Evolutionary conservation across 1,284 basidiomycete genomes (phyloP).

Genomic region (Melanopsichium pennsylvanicum): DNA sequence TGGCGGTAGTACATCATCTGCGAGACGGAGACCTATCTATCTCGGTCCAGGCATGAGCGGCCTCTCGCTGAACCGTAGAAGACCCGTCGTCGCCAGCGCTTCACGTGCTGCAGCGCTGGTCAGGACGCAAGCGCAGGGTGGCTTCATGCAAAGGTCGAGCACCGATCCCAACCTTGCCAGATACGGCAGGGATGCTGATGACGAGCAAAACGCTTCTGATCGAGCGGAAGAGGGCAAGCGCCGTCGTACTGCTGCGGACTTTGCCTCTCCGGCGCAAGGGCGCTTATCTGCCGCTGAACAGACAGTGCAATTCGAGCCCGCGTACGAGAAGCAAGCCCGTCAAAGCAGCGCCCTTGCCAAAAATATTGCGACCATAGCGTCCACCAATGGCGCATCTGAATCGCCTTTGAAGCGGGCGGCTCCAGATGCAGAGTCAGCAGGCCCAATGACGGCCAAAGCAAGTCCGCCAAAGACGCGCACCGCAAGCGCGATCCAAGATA

Average conservation of each 20-base stretch:
- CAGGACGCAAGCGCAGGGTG: slow-evolving; percentile 4
- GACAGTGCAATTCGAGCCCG: slow-evolving; percentile 28
- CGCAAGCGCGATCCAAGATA: slow-evolving; percentile 49
- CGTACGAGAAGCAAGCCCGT: slow-evolving; percentile 22
- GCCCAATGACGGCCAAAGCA: neutral
- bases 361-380: slow-evolving; percentile 10
- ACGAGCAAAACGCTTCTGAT: slow-evolving; percentile 9
- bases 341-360: slow-evolving; percentile 41
- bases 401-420: slow-evolving; percentile 34
- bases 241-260: slow-evolving; percentile 19
- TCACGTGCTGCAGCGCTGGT: slow-evolving; percentile 20
- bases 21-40: slow-evolving; percentile 37
- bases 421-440: slow-evolving; percentile 17
- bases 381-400: neutral
- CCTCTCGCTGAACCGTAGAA: slow-evolving; percentile 32
- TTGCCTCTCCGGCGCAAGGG: neutral
- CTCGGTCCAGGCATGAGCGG: slow-evolving; percentile 47
- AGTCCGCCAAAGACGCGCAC: slow-evolving; percentile 40
- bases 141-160: slow-evolving; percentile 27
- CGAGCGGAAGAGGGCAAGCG: slow-evolving; percentile 39
- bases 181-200: slow-evolving; percentile 9
- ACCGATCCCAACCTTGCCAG: slow-evolving; percentile 36
- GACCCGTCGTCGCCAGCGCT: slow-evolving; percentile 31
- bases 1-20: slow-evolving; percentile 3
- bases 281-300: neutral